A percentile compares a stretch with the other conserved stretches of the same genome.
Conservation (phyloP, 768 basidiomycete species). For the Xerocomus brunneocitrinus region DNA sequence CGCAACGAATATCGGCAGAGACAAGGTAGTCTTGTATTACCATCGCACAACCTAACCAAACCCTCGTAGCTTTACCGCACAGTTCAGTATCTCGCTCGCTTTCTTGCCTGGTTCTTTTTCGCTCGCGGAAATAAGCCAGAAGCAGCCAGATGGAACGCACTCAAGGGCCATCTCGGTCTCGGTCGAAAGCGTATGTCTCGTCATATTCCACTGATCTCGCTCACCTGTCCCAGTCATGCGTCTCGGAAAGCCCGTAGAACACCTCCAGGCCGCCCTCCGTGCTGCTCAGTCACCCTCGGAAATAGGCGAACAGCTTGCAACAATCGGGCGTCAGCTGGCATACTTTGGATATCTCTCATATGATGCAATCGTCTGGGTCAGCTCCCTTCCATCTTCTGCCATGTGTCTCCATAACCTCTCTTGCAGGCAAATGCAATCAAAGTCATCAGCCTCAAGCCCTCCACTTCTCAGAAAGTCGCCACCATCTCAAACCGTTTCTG, state of each 20-base stretch:
- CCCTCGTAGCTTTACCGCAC: conserved; percentile 72
- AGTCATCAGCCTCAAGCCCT: conserved; percentile 56
- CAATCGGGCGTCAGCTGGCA: conserved; percentile 76
- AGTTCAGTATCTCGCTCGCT: conserved; percentile 85
- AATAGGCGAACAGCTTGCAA: conserved; percentile 66
- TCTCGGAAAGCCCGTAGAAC: conserved; percentile 90
- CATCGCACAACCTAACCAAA: neutral
- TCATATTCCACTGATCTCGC: neutral
- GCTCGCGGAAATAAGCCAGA: conserved; percentile 64
- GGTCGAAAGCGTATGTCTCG: conserved; percentile 70
- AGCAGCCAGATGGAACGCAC: conserved; percentile 72
- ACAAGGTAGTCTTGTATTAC: conserved; percentile 58
- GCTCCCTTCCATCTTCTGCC: conserved; percentile 19
- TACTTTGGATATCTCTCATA: conserved; percentile 86
- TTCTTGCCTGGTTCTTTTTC: conserved; percentile 80
- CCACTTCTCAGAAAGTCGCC: conserved; percentile 54
- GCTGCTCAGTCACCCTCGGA: conserved; percentile 54
- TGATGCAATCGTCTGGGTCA: conserved; percentile 84
- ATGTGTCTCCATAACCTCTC: neutral
- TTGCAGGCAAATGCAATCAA: conserved; percentile 61
- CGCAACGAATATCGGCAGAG: conserved; percentile 79
- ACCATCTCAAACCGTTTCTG: conserved; percentile 79
- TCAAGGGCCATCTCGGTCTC: conserved; percentile 81
- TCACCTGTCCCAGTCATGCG: conserved; percentile 64
- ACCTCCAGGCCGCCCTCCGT: conserved; percentile 84